phyloP scores from a whole-genome alignment of 2,329 filamentous ascomycete genomes.

The Alternaria sp. region DNA sequence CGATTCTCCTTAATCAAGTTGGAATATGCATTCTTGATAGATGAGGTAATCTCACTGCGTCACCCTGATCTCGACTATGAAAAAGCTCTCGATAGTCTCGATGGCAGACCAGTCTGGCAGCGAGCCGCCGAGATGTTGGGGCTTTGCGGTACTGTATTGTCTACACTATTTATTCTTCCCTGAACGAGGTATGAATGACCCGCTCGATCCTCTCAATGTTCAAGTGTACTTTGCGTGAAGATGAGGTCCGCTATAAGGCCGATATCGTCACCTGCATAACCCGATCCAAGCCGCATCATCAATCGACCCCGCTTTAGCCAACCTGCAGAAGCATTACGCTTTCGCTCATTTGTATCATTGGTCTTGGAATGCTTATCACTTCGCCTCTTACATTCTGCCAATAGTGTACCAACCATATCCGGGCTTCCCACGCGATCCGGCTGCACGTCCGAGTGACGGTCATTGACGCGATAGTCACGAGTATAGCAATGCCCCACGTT shows the following conservation, averaged over 20 bases:
- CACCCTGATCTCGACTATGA: neutral
- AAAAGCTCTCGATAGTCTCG: neutral
- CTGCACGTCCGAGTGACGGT: conserved; percentile 28
- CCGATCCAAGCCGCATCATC: conserved; percentile 21
- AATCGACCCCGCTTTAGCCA: conserved; percentile 23
- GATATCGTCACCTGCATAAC: conserved; percentile 15
- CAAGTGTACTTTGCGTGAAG: neutral
- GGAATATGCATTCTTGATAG: neutral
- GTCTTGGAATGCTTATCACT: conserved; percentile 18
- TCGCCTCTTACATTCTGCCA: conserved; percentile 8
- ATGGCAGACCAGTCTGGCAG: neutral
- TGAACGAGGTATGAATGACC: neutral
- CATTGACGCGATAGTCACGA: conserved; percentile 33
- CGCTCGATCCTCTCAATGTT: neutral
- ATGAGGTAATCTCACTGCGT: neutral
- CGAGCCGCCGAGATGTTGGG: neutral
- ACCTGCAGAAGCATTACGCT: conserved; percentile 9
- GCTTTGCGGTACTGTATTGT: neutral
- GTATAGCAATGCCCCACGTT: conserved; percentile 25
- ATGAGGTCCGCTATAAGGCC: neutral
- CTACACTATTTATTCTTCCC: neutral
- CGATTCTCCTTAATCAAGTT: neutral
- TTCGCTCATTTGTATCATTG: conserved; percentile 8
- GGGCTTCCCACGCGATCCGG: conserved; percentile 28
- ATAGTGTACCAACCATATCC: conserved; percentile 1